These are phyloP conservation scores for Calonectria fujianensis DNA, from an alignment of 2,329 filamentous ascomycete genomes.

Conservation along the genomic window DNA sequence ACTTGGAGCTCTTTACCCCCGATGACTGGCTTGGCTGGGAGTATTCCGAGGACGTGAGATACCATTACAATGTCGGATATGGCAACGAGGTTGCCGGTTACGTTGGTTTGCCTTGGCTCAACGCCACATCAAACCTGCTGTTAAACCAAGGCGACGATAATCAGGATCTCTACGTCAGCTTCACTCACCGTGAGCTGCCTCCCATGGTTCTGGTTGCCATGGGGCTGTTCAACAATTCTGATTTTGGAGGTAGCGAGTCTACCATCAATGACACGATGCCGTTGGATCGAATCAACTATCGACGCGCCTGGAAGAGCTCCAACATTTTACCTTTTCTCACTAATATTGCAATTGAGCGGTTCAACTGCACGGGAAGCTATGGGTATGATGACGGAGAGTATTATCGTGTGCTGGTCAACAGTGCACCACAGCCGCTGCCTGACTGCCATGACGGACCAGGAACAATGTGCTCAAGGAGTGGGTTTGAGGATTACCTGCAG, in stretches of 20 bases:
- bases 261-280: slow-evolving; percentile 79
- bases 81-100: slow-evolving; percentile 74
- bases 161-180: slow-evolving; percentile 80
- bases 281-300: slow-evolving; percentile 76
- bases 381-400: slow-evolving; percentile 62
- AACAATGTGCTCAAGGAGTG: slow-evolving; percentile 46
- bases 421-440: slow-evolving; percentile 48
- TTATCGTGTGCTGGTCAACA: slow-evolving; percentile 52
- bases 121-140: slow-evolving; percentile 73
- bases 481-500: slow-evolving; percentile 48
- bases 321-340: slow-evolving; percentile 79
- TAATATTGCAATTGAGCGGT: slow-evolving; percentile 79
- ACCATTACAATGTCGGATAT: slow-evolving; percentile 80
- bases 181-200: slow-evolving; percentile 81
- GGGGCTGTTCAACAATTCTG: slow-evolving; percentile 82
- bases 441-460: slow-evolving; percentile 47
- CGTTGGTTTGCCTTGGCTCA: slow-evolving; percentile 80
- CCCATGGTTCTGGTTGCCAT: slow-evolving; percentile 80
- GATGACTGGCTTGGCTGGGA: slow-evolving; percentile 81
- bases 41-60: slow-evolving; percentile 78
- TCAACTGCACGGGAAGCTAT: slow-evolving; percentile 75
- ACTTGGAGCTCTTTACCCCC: slow-evolving; percentile 74
- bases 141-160: slow-evolving; percentile 59
- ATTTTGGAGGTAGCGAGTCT: slow-evolving; percentile 67
- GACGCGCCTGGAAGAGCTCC: slow-evolving; percentile 78